Percentiles rank a stretch among this genome's conserved stretches.
These are phyloP conservation scores for Clonostachys rhizophaga DNA, from an alignment of 2,329 filamentous ascomycete species.

Conservation along the genomic window DNA sequence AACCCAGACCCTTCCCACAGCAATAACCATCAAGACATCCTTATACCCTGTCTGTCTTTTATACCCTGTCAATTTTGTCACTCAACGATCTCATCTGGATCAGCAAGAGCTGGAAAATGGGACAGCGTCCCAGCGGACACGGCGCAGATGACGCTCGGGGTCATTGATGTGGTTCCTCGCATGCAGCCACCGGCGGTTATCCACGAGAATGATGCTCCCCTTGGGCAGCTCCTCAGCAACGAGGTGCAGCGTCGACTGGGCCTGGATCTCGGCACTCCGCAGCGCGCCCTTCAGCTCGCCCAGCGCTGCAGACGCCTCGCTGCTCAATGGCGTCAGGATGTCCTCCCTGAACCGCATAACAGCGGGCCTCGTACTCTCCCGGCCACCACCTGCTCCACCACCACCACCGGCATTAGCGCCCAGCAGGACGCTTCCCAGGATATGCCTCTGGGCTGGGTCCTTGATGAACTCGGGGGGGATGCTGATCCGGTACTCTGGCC, in stretches of 20 bases:
- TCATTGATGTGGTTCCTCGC: slow-evolving; percentile 22
- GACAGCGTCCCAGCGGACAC: slow-evolving; percentile 24
- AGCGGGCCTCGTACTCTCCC: not conserved
- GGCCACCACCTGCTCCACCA: not conserved
- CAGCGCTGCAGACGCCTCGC: slow-evolving; percentile 12
- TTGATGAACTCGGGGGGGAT: slow-evolving; percentile 28
- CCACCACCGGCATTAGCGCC: slow-evolving; percentile 3
- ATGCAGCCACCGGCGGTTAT: slow-evolving; percentile 28
- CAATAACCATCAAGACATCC: no score
- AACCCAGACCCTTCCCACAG: no score
- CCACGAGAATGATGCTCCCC: slow-evolving; percentile 20
- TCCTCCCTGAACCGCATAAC: slow-evolving; percentile 23
- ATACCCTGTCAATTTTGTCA: no score
- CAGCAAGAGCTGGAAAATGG: slow-evolving; percentile 9
- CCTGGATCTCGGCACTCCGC: slow-evolving; percentile 4
- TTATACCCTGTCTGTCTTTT: no score
- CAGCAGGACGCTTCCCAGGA: slow-evolving; percentile 12
- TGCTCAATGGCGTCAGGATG: slow-evolving; percentile 18
- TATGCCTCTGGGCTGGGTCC: slow-evolving; percentile 5
- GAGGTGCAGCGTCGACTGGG: slow-evolving; percentile 13
- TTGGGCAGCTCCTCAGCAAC: slow-evolving; percentile 15
- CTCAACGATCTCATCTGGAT: no score
- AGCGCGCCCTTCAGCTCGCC: slow-evolving; percentile 13
- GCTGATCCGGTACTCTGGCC: slow-evolving; percentile 20
- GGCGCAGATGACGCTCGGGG: slow-evolving; percentile 23